Base-by-base conservation (phyloP, 2,329 filamentous ascomycete genomes). In the Aureobasidium sp. region DNA sequence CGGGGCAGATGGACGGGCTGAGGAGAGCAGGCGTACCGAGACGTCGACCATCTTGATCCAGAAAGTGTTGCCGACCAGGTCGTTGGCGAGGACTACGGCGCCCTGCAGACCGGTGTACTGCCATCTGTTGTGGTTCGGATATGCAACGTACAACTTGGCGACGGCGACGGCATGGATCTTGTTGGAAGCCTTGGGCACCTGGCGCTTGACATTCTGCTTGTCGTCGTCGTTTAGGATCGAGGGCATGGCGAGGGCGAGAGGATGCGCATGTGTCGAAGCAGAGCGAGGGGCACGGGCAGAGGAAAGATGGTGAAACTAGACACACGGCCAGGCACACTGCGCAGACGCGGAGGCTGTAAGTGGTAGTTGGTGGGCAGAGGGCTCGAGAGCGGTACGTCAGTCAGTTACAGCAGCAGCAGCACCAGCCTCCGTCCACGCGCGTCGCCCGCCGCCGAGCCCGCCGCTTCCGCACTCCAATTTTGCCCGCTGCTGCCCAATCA, bases 1-100 rank as follows among this genome's bases (percentile, higher is more conserved):
- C 55, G 42, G 5, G 31, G 41, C 8, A 17, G 20, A 55, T 17
- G 36, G 34, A 27, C 4, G 29, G 37, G 17, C 29, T n/a, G 53
- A 22, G 29, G 47, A 29, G 29, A 31, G 22, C 61, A 66, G 36
- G 80, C 87, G 72, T 82, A 96, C 91, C 73, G 91, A 97, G 62
- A 99, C 87, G 74, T 99, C 94, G 57, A 99, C 94, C 78, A 99
- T 81, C 80, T 99, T 99, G 68, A 99, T 80, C 91, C 93, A 99
- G 77, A 92, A 96, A 0, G 94, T 97, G 75, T 96, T 88, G 67
- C 94, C 94, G 31, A 97, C 91, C 42, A 96, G 78, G 73, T 99
- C 94, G 74, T 97, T 96, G 68, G 91, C 89, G 66, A 99, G 84
- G 59, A 97, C 93, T 39, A 87, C 84, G 56, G 94, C 94, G 59